phyloP scores from a whole-genome alignment of 495 filamentous ascomycete genomes.

The Aspergillus haitiensis region DNA sequence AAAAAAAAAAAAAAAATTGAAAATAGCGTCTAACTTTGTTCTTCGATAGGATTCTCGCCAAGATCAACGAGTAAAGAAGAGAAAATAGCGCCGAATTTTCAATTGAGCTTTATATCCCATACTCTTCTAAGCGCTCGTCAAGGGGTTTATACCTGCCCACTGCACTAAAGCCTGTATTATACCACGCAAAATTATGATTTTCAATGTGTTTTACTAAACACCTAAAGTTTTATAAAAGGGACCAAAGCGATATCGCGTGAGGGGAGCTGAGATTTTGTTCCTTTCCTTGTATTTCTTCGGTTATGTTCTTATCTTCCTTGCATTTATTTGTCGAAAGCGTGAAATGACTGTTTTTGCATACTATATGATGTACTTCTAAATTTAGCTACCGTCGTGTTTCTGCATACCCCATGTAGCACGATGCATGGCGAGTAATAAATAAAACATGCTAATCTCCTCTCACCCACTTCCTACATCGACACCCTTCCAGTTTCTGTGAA shows the following conservation, averaged over 20 bases:
- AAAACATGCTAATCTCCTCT: conserved; percentile 41
- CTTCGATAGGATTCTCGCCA: conserved; percentile 67
- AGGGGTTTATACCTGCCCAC: no score
- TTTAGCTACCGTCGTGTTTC: conserved; percentile 21
- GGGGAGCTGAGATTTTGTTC: conserved; percentile 5
- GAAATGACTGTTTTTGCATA: conserved; percentile 47
- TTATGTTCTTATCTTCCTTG: conserved; percentile 26
- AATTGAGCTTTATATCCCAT: conserved; percentile 21
- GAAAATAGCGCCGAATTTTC: conserved; percentile 18
- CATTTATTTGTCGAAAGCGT: conserved; percentile 47
- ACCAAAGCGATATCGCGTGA: conserved; percentile 10
- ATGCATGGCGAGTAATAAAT: conserved; percentile 36
- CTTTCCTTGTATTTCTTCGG: conserved; percentile 19
- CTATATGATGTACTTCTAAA: conserved; percentile 43
- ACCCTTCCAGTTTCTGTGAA: no score
- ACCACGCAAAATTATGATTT: conserved; percentile 39
- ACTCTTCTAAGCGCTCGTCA: conserved; percentile 11
- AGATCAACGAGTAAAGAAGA: conserved; percentile 76
- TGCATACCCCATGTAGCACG: conserved; percentile 11
- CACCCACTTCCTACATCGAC: not conserved
- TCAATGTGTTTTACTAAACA: conserved; percentile 28
- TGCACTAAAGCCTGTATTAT: conserved; percentile 37
- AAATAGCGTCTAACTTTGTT: no score
- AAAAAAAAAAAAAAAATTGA: not conserved
- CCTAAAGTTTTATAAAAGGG: conserved; percentile 27